Percentiles rank a stretch among this genome's conserved stretches.
These are phyloP conservation scores for Neonectria neomacrospora DNA, from an alignment of 2,329 filamentous ascomycete genomes.

Conservation along the genomic window DNA sequence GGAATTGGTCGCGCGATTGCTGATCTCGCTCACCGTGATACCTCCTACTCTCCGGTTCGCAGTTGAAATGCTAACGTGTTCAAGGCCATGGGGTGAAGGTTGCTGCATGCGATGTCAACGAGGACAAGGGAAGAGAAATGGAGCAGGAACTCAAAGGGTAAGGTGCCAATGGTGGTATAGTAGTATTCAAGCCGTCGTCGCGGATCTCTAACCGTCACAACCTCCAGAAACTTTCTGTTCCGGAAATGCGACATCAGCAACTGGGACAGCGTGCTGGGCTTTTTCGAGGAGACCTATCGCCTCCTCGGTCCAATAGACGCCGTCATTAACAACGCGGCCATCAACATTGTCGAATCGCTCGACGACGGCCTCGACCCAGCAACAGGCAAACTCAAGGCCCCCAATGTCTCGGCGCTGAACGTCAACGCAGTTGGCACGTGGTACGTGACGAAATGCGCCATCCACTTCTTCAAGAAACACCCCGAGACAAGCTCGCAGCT, in stretches of 20 bases:
- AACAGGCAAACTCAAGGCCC: background rate
- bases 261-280: conserved; percentile 4
- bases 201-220: background rate
- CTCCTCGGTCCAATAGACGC: conserved; percentile 6
- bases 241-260: conserved; percentile 17
- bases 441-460: conserved; percentile 16
- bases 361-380: background rate
- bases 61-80: background rate
- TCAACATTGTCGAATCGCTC: conserved; percentile 13
- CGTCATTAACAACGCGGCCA: conserved; percentile 19
- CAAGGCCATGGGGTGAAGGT: conserved; percentile 3
- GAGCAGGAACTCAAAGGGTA: background rate
- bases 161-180: background rate
- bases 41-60: no score
- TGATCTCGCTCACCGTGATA: conserved; percentile 14
- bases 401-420: conserved; percentile 8
- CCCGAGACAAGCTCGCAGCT: conserved; percentile 23
- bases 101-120: conserved; percentile 3
- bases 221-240: conserved; percentile 3
- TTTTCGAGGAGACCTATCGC: conserved; percentile 4
- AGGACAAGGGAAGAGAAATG: background rate
- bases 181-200: no score
- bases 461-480: conserved; percentile 24
- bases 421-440: conserved; percentile 18
- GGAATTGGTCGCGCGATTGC: conserved; percentile 16